These are phyloP conservation scores for Entomortierella chlamydospora DNA, from an alignment of 192 early-diverging fungal genomes.

Conservation along the genomic window DNA sequence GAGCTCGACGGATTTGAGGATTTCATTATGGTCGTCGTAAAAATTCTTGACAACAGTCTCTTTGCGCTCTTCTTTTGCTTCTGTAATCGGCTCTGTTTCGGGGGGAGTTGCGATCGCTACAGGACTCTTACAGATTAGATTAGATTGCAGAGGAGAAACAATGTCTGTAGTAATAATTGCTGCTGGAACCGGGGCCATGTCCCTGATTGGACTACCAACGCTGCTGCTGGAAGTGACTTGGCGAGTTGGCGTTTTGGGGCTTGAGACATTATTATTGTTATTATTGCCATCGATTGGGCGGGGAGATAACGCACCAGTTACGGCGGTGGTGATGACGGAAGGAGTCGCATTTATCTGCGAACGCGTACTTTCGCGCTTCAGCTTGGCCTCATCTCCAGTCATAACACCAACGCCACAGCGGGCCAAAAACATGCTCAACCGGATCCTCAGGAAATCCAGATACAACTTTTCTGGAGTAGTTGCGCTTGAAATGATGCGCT, in stretches of 20 bases:
- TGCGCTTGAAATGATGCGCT: conserved; percentile 42
- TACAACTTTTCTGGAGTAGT: conserved; percentile 51
- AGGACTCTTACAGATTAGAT: no score
- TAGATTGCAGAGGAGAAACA: no score
- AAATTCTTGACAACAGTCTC: not conserved
- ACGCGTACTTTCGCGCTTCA: conserved; percentile 27
- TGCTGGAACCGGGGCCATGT: not conserved
- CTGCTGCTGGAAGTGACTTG: no score
- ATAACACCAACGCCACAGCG: conserved; percentile 53
- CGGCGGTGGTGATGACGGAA: not conserved
- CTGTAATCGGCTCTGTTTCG: no score
- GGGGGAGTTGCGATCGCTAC: not conserved
- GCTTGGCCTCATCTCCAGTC: conserved; percentile 40
- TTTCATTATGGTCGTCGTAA: not conserved
- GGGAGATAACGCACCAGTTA: not conserved
- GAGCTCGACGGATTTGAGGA: not conserved
- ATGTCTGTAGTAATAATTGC: no score
- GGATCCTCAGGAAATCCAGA: conserved; percentile 47
- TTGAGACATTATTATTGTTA: no score
- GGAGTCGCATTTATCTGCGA: not conserved
- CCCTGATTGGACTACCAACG: not conserved
- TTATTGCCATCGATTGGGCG: not conserved
- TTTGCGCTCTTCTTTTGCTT: no score
- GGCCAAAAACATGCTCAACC: conserved; percentile 55
- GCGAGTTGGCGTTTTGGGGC: no score